Base-by-base conservation (phyloP, 192 early-diverging fungal genomes). In the Coemansia sp. region DNA sequence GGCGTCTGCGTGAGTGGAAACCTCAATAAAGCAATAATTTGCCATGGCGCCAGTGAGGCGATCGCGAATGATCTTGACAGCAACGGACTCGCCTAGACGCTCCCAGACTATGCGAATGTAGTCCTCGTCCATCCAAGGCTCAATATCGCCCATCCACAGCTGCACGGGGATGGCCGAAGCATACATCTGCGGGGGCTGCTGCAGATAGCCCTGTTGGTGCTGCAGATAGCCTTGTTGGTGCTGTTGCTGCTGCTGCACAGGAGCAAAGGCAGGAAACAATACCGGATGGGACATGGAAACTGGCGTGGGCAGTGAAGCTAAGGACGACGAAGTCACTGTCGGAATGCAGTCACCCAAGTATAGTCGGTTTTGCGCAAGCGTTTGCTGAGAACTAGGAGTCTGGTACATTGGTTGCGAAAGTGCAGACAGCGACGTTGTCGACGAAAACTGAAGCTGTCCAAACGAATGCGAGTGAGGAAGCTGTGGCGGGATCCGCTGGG, bases 91-190 rank as follows among this genome's bases (percentile, higher is more conserved):
- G 35, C 93, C 94, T 34, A 93, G 69, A 59, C 74, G 77, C 39
- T 88, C 93, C 97, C 97, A 99, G 17, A 94, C 68, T 69, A 89
- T 85, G 16, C 91, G 85, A 62, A 99, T 89, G 79, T 88, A 95
- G 59, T 88, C 91, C 70, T 99, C 95, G 72, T 96, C 95, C 97
- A 98, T 98, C 95, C 97, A 98, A 6, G 92, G 87, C 69, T 99
- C 97, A 21, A 99, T 87, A 68, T 97, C 95, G 50, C 94, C 94
- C 94, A 95, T 95, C 93, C 94, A 85, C 64, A 85, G 78, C 81
- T 82, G 79, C 36, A 63, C 70, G 17, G 73, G 66, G 14, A 54
- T 63, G n/a, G 36, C 27, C 34, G 67, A 56, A 16, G 44, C 67
- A 29, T 36, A 45, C 36, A 35, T 59, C 56, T 29, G 60, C 53